Conservation (phyloP, 768 basidiomycete species). For the Leccinum aurantiacum region DNA sequence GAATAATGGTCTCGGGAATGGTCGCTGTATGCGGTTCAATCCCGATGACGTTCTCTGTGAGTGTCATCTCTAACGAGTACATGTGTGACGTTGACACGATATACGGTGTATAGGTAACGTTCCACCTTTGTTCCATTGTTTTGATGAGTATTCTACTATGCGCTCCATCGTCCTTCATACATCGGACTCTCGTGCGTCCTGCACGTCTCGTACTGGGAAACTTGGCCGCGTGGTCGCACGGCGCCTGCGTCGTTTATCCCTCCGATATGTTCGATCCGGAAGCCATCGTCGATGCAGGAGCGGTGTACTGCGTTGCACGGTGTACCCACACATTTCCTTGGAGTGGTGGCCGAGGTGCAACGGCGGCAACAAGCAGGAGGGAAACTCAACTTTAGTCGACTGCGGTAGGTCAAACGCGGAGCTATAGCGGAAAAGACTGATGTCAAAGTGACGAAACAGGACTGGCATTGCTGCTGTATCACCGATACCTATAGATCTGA, state of each 20-base stretch:
- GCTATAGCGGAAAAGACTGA: neutral
- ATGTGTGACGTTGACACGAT: constrained; percentile 2
- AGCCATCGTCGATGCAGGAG: constrained; percentile 72
- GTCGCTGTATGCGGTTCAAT: constrained; percentile 67
- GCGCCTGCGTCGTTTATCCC: constrained; percentile 73
- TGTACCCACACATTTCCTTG: constrained; percentile 84
- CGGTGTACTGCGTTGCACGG: constrained; percentile 79
- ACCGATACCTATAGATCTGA: constrained; percentile 74
- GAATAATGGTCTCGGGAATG: constrained; percentile 74
- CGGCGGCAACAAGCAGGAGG: constrained; percentile 48
- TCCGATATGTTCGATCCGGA: constrained; percentile 62
- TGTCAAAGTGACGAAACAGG: constrained; percentile 35
- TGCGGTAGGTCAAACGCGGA: constrained; percentile 46
- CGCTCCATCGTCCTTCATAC: constrained; percentile 2
- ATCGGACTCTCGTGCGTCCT: constrained; percentile 16
- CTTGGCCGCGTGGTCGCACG: constrained; percentile 74
- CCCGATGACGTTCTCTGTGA: constrained; percentile 67
- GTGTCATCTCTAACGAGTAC: constrained; percentile 19
- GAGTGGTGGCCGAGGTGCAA: constrained; percentile 67
- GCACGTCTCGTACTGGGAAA: constrained; percentile 79
- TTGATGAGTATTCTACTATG: constrained; percentile 62
- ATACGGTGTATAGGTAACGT: constrained; percentile 58
- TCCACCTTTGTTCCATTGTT: constrained; percentile 85
- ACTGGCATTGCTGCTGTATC: constrained; percentile 85
- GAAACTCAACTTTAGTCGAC: constrained; percentile 44